Conservation (phyloP, 2,329 filamentous ascomycete genomes). For the Samsoniella hepiali region DNA sequence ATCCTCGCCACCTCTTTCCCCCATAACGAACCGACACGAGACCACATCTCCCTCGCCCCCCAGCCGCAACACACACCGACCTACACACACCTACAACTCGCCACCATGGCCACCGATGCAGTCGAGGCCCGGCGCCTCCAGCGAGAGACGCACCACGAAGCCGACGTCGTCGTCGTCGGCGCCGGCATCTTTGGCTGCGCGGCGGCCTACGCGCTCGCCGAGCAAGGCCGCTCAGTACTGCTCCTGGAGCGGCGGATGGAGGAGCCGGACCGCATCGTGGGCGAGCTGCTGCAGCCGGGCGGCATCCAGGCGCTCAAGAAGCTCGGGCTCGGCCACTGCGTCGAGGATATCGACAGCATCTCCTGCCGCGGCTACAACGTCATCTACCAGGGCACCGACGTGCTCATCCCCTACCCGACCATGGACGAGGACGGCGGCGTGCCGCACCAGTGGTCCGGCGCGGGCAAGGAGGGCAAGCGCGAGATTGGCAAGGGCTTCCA, state of each 20-base stretch:
- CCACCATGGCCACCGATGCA: constrained; percentile 25
- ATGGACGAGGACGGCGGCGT: constrained; percentile 48
- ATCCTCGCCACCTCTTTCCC: not conserved
- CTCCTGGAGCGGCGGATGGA: constrained; percentile 85
- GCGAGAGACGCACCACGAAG: constrained; percentile 56
- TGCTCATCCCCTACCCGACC: constrained; percentile 75
- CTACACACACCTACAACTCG: not conserved
- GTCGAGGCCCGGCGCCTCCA: constrained; percentile 43
- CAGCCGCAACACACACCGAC: not conserved
- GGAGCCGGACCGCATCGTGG: constrained; percentile 93
- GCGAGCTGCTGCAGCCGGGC: constrained; percentile 90
- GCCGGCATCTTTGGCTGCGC: constrained; percentile 89
- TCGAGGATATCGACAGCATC: constrained; percentile 86
- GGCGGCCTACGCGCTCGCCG: constrained; percentile 76
- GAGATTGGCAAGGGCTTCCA: constrained; percentile 79
- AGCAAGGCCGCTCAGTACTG: constrained; percentile 86
- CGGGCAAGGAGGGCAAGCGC: constrained; percentile 38
- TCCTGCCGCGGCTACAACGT: constrained; percentile 84
- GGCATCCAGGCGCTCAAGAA: constrained; percentile 77
- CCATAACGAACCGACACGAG: not conserved
- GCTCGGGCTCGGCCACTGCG: constrained; percentile 74
- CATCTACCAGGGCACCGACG: constrained; percentile 71
- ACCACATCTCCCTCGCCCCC: not conserved
- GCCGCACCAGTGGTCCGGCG: constrained; percentile 34
- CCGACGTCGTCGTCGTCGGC: constrained; percentile 87